These are phyloP conservation scores for Pyronema omphalodes DNA, from an alignment of 495 filamentous ascomycete species.

Conservation along the genomic window DNA sequence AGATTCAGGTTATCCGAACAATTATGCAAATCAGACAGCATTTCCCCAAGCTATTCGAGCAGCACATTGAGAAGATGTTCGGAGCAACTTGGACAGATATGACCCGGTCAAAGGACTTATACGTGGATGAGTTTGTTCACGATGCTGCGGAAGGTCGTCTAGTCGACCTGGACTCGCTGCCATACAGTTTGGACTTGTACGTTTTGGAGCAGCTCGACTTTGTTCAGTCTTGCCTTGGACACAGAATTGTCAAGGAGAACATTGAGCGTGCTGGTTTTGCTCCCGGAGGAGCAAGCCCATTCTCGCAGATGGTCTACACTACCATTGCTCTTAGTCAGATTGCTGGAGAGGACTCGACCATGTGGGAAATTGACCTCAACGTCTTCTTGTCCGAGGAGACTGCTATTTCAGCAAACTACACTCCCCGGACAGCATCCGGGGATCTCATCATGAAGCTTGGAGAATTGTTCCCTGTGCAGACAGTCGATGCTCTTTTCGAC, in stretches of 20 bases:
- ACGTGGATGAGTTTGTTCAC: conserved; percentile 65
- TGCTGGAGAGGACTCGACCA: conserved; percentile 71
- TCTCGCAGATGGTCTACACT: conserved; percentile 21
- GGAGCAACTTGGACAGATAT: conserved; percentile 74
- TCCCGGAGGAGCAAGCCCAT: conserved; percentile 12
- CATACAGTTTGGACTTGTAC: conserved; percentile 86
- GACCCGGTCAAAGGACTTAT: conserved; percentile 45
- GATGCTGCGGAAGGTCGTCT: conserved; percentile 69
- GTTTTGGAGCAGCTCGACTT: conserved; percentile 87
- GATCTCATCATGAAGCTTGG: conserved; percentile 47
- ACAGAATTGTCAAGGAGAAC: conserved; percentile 57
- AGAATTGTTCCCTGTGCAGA: conserved; percentile 32
- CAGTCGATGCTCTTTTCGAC: conserved; percentile 13
- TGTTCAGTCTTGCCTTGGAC: conserved; percentile 56
- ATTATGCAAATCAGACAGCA: conserved; percentile 73
- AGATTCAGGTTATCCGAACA: conserved; percentile 77
- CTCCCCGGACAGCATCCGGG: conserved; percentile 74
- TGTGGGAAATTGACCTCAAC: conserved; percentile 94
- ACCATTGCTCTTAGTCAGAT: conserved; percentile 67
- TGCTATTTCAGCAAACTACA: conserved; percentile 90
- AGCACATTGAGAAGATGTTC: conserved; percentile 64
- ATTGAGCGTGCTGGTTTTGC: conserved; percentile 15
- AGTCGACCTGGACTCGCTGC: conserved; percentile 79
- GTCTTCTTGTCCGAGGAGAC: conserved; percentile 90
- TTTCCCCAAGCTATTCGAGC: conserved; percentile 62